Conservation (phyloP, 768 basidiomycete genomes). For the Cantharellus anzutake region DNA sequence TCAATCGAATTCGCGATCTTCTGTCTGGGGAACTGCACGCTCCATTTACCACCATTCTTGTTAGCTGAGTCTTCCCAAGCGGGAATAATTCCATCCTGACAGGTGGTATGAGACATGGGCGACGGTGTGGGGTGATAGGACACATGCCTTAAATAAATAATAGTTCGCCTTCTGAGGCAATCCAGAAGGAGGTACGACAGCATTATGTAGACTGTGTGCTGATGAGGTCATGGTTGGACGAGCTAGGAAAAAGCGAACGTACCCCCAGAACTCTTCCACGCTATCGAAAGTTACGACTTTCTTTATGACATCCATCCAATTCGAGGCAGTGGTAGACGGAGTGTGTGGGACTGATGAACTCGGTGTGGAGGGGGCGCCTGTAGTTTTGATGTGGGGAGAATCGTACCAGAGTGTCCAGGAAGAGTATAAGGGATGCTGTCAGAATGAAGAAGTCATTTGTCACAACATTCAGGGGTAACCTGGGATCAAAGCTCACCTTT, state of each 20-base stretch:
- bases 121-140: background rate
- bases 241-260: conserved; percentile 15
- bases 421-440: conserved; percentile 81
- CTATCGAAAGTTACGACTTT: conserved; percentile 90
- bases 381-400: conserved; percentile 78
- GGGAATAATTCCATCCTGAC: conserved; percentile 83
- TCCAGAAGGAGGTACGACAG: conserved; percentile 87
- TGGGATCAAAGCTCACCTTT: conserved; percentile 38
- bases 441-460: background rate
- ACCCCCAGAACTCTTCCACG: conserved; percentile 99
- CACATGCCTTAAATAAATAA: conserved; percentile 85
- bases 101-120: conserved; percentile 2
- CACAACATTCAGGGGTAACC: conserved; percentile 3
- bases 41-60: conserved; percentile 96
- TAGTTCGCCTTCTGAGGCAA: conserved; percentile 96
- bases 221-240: conserved; percentile 4
- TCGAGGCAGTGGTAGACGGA: conserved; percentile 31
- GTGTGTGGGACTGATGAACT: conserved; percentile 39
- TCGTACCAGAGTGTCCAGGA: conserved; percentile 98
- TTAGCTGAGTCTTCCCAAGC: conserved; percentile 98
- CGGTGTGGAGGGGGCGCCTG: conserved; percentile 24
- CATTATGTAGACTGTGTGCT: conserved; percentile 63
- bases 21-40: conserved; percentile 89
- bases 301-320: conserved; percentile 99
- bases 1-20: conserved; percentile 75